These are phyloP conservation scores for Entophlyctis luteolus DNA, from an alignment of 192 early-diverging fungal genomes.

Conservation along the genomic window DNA sequence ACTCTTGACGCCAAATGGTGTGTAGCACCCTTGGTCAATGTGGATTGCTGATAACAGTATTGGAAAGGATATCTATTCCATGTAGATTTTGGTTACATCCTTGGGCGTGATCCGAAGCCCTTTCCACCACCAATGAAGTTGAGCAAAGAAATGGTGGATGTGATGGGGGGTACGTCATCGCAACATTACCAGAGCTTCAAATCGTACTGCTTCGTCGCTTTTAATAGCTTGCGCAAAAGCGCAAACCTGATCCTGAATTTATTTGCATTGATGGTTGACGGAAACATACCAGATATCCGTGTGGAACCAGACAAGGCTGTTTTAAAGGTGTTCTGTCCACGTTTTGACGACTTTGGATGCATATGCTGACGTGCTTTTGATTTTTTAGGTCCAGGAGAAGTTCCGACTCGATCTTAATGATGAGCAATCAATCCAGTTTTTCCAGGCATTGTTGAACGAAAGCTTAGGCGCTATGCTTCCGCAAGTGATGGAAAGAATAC, in stretches of 20 bases:
- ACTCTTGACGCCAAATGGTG: constrained; percentile 80
- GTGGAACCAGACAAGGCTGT: constrained; percentile 98
- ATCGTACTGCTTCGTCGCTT: constrained; percentile 91
- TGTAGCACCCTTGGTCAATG: not conserved
- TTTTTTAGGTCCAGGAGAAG: constrained; percentile 82
- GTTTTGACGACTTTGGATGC: not conserved
- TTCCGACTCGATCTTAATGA: constrained; percentile 87
- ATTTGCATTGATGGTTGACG: constrained; percentile 96
- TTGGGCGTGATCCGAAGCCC: constrained; percentile 98
- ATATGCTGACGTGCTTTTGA: no score
- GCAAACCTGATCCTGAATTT: constrained; percentile 96
- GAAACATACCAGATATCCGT: constrained; percentile 94
- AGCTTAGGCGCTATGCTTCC: constrained; percentile 93
- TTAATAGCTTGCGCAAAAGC: constrained; percentile 85
- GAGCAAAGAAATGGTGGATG: constrained; percentile 99
- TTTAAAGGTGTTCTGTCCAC: constrained; percentile 61
- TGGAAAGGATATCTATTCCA: constrained; percentile 82
- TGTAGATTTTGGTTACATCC: constrained; percentile 97
- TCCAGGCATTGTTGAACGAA: constrained; percentile 89
- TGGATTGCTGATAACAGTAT: not conserved
- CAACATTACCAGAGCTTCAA: constrained; percentile 86
- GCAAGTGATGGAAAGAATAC: constrained; percentile 96
- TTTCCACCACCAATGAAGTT: constrained; percentile 99
- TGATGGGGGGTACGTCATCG: constrained; percentile 92
- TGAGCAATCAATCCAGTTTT: constrained; percentile 91